Conservation (phyloP, 768 basidiomycete species). For the Tylopilus sp. region DNA sequence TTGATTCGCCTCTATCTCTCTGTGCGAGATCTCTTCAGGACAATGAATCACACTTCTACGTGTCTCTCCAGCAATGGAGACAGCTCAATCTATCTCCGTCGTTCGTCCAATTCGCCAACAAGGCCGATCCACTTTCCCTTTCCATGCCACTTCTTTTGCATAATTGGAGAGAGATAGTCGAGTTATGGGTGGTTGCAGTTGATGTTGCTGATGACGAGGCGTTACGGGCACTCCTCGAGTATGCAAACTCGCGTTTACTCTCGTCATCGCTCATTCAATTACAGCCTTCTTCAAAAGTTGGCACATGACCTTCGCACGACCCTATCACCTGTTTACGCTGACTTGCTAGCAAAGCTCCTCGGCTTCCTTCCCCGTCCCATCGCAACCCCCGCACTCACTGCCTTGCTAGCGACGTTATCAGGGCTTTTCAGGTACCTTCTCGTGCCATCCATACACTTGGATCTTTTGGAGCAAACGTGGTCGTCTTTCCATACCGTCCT, state of each 20-base stretch:
- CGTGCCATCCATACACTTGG: slow-evolving; percentile 53
- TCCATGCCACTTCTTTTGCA: slow-evolving; percentile 82
- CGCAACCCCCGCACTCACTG: slow-evolving; percentile 55
- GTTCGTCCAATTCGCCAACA: slow-evolving; percentile 67
- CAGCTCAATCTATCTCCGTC: slow-evolving; percentile 77
- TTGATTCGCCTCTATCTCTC: background rate
- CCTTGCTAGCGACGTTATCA: slow-evolving; percentile 65
- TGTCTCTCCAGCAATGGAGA: slow-evolving; percentile 68
- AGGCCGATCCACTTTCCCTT: slow-evolving; percentile 56
- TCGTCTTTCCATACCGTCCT: slow-evolving; percentile 44
- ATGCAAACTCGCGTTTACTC: slow-evolving; percentile 22
- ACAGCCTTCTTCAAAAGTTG: slow-evolving; percentile 74
- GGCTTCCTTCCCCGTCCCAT: slow-evolving; percentile 56
- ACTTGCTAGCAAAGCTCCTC: slow-evolving; percentile 55
- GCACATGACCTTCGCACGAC: slow-evolving; percentile 80
- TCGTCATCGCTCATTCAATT: slow-evolving; percentile 11
- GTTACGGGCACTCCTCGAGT: slow-evolving; percentile 74
- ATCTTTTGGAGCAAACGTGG: slow-evolving; percentile 64
- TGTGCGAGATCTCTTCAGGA: slow-evolving; percentile 53
- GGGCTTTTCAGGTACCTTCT: slow-evolving; percentile 71
- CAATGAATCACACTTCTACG: slow-evolving; percentile 74
- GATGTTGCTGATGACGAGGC: slow-evolving; percentile 68
- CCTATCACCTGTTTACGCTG: slow-evolving; percentile 56
- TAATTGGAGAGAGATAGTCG: slow-evolving; percentile 68
- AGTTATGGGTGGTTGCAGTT: slow-evolving; percentile 60